phyloP scores from a whole-genome alignment of 805 yeast species.

The Lachancea sp. region DNA sequence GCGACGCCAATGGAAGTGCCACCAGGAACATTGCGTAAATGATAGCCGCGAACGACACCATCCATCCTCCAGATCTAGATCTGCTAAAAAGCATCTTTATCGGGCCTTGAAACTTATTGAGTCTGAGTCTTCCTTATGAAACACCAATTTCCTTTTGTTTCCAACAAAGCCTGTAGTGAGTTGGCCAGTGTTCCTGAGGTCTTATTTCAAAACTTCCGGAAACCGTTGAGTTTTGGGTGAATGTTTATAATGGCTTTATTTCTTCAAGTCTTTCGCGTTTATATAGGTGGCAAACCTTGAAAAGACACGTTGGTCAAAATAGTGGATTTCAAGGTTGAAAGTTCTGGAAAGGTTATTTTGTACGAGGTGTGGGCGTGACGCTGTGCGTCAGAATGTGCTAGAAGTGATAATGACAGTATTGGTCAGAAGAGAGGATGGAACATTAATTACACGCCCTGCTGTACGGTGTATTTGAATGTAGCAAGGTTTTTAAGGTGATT shows the following conservation, averaged over 20 bases:
- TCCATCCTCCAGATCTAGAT: constrained; percentile 33
- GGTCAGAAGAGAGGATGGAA: no score
- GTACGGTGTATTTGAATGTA: no score
- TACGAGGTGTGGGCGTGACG: no score
- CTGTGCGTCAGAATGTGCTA: no score
- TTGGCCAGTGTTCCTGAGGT: neutral
- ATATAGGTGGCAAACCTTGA: constrained; percentile 8
- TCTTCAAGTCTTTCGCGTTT: neutral
- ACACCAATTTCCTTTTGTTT: no score
- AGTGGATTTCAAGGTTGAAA: neutral
- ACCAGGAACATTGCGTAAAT: constrained; percentile 28
- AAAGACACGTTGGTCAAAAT: constrained; percentile 10
- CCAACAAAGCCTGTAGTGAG: neutral
- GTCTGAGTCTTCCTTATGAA: no score
- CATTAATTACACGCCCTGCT: no score
- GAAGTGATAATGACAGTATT: no score
- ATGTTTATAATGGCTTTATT: neutral
- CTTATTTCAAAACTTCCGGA: neutral
- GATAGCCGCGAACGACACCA: constrained; percentile 39
- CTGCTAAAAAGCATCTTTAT: constrained; percentile 2
- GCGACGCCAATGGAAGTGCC: constrained; percentile 23
- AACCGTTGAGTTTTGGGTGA: neutral
- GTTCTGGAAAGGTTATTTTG: constrained; percentile 1
- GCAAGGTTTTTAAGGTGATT: no score
- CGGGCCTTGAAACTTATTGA: neutral